These are phyloP conservation scores for Penicillium frequentans DNA, from an alignment of 2,329 filamentous ascomycete genomes.

Conservation along the genomic window DNA sequence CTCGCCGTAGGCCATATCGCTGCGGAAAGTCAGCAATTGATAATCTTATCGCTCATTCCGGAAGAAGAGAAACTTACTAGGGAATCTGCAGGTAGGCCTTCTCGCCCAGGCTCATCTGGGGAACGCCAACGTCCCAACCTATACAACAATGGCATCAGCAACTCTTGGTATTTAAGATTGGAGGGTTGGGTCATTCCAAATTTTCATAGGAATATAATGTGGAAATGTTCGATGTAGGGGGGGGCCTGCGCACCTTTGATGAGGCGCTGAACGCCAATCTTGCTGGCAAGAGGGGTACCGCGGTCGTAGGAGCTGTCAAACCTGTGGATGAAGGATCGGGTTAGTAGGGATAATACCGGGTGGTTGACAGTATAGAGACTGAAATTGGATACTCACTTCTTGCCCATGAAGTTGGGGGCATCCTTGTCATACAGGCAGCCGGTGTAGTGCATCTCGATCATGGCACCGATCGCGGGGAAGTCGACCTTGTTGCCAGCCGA, in stretches of 20 bases:
- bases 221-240: neutral
- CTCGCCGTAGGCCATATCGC: constrained; percentile 43
- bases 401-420: constrained; percentile 53
- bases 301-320: constrained; percentile 76
- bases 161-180: neutral
- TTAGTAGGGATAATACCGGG: neutral
- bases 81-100: constrained; percentile 82
- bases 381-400: constrained; percentile 58
- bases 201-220: no score
- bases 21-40: constrained; percentile 9
- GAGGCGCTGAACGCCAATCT: constrained; percentile 79
- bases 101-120: constrained; percentile 85
- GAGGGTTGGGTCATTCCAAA: neutral
- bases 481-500: constrained; percentile 61
- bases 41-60: neutral
- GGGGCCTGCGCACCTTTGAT: constrained; percentile 68
- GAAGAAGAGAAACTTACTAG: constrained; percentile 53
- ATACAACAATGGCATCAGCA: neutral
- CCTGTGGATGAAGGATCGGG: constrained; percentile 48
- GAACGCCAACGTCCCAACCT: constrained; percentile 83
- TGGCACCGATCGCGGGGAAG: constrained; percentile 65
- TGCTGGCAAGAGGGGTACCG: constrained; percentile 71
- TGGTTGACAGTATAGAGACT: neutral
- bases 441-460: constrained; percentile 85
- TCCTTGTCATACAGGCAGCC: constrained; percentile 74